Percentiles rank a stretch among this genome's conserved stretches.
Conservation (phyloP, 116 monocot species). For the Posidonia oceanica region DNA sequence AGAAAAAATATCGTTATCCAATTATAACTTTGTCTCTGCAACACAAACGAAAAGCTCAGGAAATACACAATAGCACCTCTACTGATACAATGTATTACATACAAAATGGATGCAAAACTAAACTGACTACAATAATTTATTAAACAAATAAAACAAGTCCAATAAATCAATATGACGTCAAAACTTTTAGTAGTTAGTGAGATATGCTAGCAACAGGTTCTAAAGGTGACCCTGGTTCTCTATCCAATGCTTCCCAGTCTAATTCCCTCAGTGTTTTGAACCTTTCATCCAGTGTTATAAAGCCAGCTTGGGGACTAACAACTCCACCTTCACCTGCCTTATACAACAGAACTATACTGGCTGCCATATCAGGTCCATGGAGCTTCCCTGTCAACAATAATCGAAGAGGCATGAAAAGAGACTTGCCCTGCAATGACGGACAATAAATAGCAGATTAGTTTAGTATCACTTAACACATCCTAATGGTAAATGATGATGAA, state of each 20-base stretch:
- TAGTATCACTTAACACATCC: background rate
- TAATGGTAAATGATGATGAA: background rate
- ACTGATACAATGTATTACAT: background rate
- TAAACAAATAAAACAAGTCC: too few relatives aligned
- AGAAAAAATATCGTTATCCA: too few relatives aligned
- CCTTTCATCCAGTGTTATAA: constrained; percentile 62
- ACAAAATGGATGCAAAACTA: too few relatives aligned
- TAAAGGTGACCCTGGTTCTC: constrained; percentile 15
- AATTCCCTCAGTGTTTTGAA: constrained; percentile 52
- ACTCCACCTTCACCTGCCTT: constrained; percentile 48
- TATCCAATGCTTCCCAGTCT: constrained; percentile 57
- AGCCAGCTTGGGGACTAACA: constrained; percentile 42
- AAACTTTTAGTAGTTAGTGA: constrained; percentile 6
- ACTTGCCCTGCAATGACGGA: constrained; percentile 53
- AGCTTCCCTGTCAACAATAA: constrained; percentile 84
- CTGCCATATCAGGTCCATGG: constrained; percentile 93
- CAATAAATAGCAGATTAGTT: too few relatives aligned
- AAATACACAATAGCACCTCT: too few relatives aligned
- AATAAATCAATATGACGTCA: too few relatives aligned
- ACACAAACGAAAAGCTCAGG: too few relatives aligned
- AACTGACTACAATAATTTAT: too few relatives aligned
- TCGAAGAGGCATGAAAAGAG: constrained; percentile 82
- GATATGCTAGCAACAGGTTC: constrained; percentile 34
- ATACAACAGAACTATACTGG: constrained; percentile 54
- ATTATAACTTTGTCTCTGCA: too few relatives aligned